Base-by-base conservation (phyloP, 306 rosid species). In the Medicago ruthenica region DNA sequence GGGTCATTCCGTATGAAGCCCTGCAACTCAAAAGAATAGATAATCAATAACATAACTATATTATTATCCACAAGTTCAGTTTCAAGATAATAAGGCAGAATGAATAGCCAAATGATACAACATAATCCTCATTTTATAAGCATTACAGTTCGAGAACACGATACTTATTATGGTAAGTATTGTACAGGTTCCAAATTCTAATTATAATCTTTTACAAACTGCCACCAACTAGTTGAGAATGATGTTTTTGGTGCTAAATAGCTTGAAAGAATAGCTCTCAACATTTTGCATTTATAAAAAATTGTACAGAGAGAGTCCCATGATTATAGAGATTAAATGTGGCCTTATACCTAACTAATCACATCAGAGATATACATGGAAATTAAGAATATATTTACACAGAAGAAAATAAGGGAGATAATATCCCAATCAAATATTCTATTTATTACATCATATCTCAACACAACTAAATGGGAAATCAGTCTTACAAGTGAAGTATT, bases 1-100 rank as follows among this genome's bases (percentile, higher is more conserved):
- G 81, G 73, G 60, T 82, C 87, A 62, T 82, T 79, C 20, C 86
- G 86, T 59, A 94, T 87, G 86, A 91, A 94, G 66, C 98, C 97
- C 98, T 94, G 74, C 74, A 85, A 65, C 55, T 67, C 71, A 47
- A 76, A 79, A 79, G 27, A 65, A 73, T 10, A 41, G 72, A 13
- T 65, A 57, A 44, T 4, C 8, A 17, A 20, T 80, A 12, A 31
- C 8, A 73, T 13, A 18, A 0, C 15, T 40, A 72, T 72, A 16
- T 6, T 4, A 41, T 10, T n/a, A 13, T 34, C 76, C 60, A 10
- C 60, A 73, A 67, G 41, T 34, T 80, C 17, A 53, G 11, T 53
- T 44, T 27, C 44, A 77, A 67, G 64, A 51, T 54, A 39, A 68
- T 27, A 64, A 5, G 22, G 51, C 18, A 47, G 51, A 48, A 76